These are phyloP conservation scores for Claviceps quebecensis DNA, from an alignment of 2,329 filamentous ascomycete species.

Conservation along the genomic window DNA sequence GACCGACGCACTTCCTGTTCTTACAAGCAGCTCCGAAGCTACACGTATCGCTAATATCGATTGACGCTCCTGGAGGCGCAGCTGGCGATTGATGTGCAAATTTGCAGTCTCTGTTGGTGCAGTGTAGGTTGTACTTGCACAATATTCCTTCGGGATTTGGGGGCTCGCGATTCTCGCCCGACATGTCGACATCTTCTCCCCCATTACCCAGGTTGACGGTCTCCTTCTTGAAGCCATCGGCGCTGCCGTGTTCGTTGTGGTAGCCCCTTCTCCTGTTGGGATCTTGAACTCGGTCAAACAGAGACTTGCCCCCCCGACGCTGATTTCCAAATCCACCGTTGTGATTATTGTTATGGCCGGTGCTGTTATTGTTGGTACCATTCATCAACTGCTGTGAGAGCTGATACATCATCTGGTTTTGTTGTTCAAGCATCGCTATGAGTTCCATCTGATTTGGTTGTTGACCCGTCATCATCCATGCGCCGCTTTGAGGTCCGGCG, in stretches of 20 bases:
- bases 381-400: conserved; percentile 50
- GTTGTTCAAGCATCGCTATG: conserved; percentile 74
- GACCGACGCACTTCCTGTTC: conserved; percentile 83
- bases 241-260: conserved; percentile 23
- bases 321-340: conserved; percentile 14
- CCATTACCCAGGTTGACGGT: conserved; percentile 15
- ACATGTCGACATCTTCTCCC: conserved; percentile 51
- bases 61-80: conserved; percentile 58
- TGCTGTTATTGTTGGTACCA: conserved; percentile 28
- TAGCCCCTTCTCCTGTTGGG: conserved; percentile 28
- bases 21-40: conserved; percentile 83
- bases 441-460: conserved; percentile 38
- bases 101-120: conserved; percentile 78
- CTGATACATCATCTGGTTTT: conserved; percentile 74
- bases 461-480: conserved; percentile 34
- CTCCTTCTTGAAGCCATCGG: conserved; percentile 21
- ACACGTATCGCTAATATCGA: conserved; percentile 73
- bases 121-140: conserved; percentile 82
- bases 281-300: conserved; percentile 61
- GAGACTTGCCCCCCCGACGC: conserved; percentile 38
- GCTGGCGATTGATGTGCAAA: conserved; percentile 92
- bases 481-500: conserved; percentile 21
- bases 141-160: conserved; percentile 50
- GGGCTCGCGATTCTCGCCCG: conserved; percentile 36
- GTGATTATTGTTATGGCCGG: conserved; percentile 10